These are phyloP conservation scores for Candida silvicultrix DNA, from an alignment of 805 yeast genomes.

Conservation along the genomic window DNA sequence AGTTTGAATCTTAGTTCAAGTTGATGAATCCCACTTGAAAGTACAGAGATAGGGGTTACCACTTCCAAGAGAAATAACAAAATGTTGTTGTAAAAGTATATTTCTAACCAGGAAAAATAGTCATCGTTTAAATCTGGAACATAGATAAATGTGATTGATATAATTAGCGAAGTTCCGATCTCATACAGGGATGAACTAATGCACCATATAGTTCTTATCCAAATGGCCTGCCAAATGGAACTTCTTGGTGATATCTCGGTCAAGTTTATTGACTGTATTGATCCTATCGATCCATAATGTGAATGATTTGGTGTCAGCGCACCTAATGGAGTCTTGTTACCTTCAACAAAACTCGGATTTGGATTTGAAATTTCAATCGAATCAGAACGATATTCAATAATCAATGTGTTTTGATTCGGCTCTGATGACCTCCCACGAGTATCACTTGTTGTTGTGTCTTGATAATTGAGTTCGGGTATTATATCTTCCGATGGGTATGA, in stretches of 20 bases:
- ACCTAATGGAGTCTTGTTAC: not conserved
- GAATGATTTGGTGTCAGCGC: constrained; percentile 8
- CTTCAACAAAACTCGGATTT: constrained; percentile 2
- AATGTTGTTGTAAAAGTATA: constrained; percentile 27
- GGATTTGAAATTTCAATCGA: constrained; percentile 8
- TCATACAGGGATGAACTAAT: constrained; percentile 13
- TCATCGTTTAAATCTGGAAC: constrained; percentile 28
- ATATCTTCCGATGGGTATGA: constrained; percentile 1
- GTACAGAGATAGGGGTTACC: constrained; percentile 24
- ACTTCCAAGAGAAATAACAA: constrained; percentile 22
- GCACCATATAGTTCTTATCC: constrained; percentile 2
- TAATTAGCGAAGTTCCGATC: constrained; percentile 28
- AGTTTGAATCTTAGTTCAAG: not conserved
- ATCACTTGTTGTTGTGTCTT: not conserved
- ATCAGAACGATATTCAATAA: constrained; percentile 10
- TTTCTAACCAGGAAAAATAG: constrained; percentile 25
- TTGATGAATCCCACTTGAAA: constrained; percentile 13
- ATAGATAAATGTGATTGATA: constrained; percentile 35
- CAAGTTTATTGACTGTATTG: not conserved
- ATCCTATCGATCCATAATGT: constrained; percentile 2
- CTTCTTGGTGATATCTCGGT: not conserved
- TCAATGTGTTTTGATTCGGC: constrained; percentile 2
- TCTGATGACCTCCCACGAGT: not conserved
- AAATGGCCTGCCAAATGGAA: not conserved
- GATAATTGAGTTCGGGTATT: not conserved